A percentile compares a stretch with the other conserved stretches of the same genome.
Evolutionary conservation across 2,329 filamentous ascomycete species (phyloP).

Genomic region (Madurella mycetomatis): DNA sequence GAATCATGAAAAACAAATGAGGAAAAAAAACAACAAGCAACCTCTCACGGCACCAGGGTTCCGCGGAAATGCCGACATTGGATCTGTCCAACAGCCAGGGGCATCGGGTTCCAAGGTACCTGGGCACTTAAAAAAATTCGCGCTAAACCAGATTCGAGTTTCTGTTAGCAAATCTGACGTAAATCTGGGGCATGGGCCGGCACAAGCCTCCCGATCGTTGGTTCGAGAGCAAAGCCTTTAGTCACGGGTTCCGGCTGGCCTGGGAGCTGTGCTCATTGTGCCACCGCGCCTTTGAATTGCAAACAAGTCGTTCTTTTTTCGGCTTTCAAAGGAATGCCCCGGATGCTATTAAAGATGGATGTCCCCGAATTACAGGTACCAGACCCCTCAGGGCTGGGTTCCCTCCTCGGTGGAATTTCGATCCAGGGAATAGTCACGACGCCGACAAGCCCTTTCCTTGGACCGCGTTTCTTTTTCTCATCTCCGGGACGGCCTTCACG

Average conservation of each 20-base stretch:
- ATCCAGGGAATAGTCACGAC: background rate
- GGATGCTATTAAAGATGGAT: slow-evolving; percentile 1
- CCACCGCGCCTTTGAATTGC: slow-evolving; percentile 10
- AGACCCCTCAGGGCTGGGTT: background rate
- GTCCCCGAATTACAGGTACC: background rate
- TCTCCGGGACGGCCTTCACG: background rate
- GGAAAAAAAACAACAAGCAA: background rate
- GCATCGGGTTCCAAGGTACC: background rate
- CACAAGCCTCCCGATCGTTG: slow-evolving; percentile 6
- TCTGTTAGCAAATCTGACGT: slow-evolving; percentile 28
- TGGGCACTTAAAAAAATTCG: background rate
- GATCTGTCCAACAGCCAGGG: background rate
- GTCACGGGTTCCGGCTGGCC: slow-evolving; percentile 11
- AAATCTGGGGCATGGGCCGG: slow-evolving; percentile 4
- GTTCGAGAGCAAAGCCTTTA: slow-evolving; percentile 6
- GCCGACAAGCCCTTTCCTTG: background rate
- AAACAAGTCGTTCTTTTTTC: slow-evolving; percentile 5
- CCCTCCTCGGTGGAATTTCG: background rate
- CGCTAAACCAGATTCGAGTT: slow-evolving; percentile 22
- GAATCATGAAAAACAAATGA: background rate
- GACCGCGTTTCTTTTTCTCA: background rate
- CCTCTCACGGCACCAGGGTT: background rate
- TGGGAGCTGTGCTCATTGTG: slow-evolving; percentile 6
- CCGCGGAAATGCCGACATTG: slow-evolving; percentile 12
- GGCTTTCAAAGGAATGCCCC: slow-evolving; percentile 2